A percentile compares a stretch with the other conserved stretches of the same genome.
These are phyloP conservation scores for Prunus dulcis DNA, from an alignment of 306 rosid species.

Conservation along the genomic window DNA sequence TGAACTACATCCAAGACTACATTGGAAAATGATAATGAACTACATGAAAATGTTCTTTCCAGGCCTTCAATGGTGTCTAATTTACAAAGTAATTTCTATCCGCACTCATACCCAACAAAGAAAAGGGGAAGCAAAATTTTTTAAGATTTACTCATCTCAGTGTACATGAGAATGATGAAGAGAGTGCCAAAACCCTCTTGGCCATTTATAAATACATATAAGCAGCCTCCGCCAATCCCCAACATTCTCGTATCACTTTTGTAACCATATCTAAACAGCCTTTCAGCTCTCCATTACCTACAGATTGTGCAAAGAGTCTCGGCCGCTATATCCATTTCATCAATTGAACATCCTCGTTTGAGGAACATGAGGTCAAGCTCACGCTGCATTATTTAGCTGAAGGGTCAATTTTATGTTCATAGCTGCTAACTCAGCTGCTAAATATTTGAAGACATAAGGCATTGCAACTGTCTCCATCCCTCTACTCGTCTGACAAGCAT, in stretches of 20 bases:
- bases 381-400: constrained; percentile 39
- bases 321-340: not conserved
- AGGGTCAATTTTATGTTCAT: constrained; percentile 93
- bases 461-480: constrained; percentile 96
- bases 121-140: too few species aligned
- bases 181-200: too few species aligned
- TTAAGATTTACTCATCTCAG: too few species aligned
- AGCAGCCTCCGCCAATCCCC: not conserved
- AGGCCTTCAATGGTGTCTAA: too few species aligned
- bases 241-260: not conserved
- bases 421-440: constrained; percentile 92
- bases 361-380: constrained; percentile 22
- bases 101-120: too few species aligned
- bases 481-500: constrained; percentile 66
- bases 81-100: too few species aligned
- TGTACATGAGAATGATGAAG: too few species aligned
- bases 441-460: constrained; percentile 86
- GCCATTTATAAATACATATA: too few species aligned
- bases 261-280: not conserved
- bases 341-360: not conserved
- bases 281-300: not conserved
- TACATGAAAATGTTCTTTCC: too few species aligned
- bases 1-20: too few species aligned
- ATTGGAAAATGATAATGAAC: too few species aligned
- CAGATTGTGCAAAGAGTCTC: not conserved